These are phyloP conservation scores for Kwoniella shivajii DNA, from an alignment of 1,284 basidiomycete genomes.

Conservation along the genomic window DNA sequence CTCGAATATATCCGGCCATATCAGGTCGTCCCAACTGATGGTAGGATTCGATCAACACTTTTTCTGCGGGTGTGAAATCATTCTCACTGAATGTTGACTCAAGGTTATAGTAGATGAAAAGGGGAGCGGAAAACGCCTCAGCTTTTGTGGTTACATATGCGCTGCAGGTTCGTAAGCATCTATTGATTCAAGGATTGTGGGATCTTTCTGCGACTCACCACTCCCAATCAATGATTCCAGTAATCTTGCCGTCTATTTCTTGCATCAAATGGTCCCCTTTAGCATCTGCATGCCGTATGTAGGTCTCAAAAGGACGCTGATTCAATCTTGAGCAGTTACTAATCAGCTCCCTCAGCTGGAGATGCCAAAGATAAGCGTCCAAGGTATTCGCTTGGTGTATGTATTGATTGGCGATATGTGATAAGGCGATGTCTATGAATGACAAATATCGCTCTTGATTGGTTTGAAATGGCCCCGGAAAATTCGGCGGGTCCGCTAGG, in stretches of 20 bases:
- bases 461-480: conserved; percentile 16
- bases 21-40: conserved; percentile 4
- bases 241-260: conserved; percentile 34
- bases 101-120: not conserved
- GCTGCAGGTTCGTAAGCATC: not conserved
- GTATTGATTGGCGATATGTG: not conserved
- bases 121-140: conserved; percentile 16
- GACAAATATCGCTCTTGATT: conserved; percentile 17
- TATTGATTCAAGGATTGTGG: not conserved
- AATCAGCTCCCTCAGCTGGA: conserved; percentile 7
- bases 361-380: conserved; percentile 5
- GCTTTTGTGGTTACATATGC: conserved; percentile 2
- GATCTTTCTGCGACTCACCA: conserved; percentile 19
- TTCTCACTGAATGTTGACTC: not conserved
- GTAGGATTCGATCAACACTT: conserved; percentile 4
- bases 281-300: conserved; percentile 45
- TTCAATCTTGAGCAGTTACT: not conserved
- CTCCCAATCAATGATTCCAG: conserved; percentile 47
- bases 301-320: conserved; percentile 19
- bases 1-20: conserved; percentile 4
- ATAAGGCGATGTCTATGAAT: conserved; percentile 4
- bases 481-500: conserved; percentile 5
- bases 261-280: conserved; percentile 46
- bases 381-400: not conserved
- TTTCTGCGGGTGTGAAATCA: not conserved